Base-by-base conservation (phyloP, 306 rosid species). In the Dalbergia cochinchinensis region DNA sequence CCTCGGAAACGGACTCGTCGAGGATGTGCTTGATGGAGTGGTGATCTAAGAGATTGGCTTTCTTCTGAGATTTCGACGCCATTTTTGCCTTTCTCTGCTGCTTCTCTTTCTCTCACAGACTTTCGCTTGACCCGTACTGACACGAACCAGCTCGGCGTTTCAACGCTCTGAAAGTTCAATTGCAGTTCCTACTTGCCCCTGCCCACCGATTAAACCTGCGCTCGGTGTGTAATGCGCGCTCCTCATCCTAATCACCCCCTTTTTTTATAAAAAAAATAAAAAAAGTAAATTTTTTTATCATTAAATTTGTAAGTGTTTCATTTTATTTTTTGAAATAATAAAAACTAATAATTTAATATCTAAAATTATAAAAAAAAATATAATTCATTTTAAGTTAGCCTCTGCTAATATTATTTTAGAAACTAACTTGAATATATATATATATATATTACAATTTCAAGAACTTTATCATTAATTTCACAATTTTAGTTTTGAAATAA, bases 1-100 rank as follows among this genome's bases (percentile, higher is more conserved):
- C 99, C 97, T 96, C 98, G 16, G 92, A 89, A 59, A 86, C 90
- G 34, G 97, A 89, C 80, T 93, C 99, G 81, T 93, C 99, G 60
- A 93, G 98, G 58, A 88, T 82, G 87, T 91, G 91, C 63, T 93
- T 91, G 87, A 96, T 89, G 79, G 98, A 95, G 82, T 90, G 84
- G 67, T 90, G 98, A 84, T 95, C 97, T 37, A 85, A 62, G 80
- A 95, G 96, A 85, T 92, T 95, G 59, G 91, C 97, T 84, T 95
- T 95, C 95, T 93, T 93, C 12, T 89, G 81, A 74, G 70, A 74
- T 79, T 88, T 88, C 73, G 88, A 76, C 62, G 83, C 89, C 87
- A 83, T 86, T 76, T 84, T 76, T 82, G 31, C 31, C 31, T 26
- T 26, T 26, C 31, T 1, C 31, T 26, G 78, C n/a, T 53, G 85